These are phyloP conservation scores for Fusarium beomiforme DNA, from an alignment of 2,329 filamentous ascomycete species.

Conservation along the genomic window DNA sequence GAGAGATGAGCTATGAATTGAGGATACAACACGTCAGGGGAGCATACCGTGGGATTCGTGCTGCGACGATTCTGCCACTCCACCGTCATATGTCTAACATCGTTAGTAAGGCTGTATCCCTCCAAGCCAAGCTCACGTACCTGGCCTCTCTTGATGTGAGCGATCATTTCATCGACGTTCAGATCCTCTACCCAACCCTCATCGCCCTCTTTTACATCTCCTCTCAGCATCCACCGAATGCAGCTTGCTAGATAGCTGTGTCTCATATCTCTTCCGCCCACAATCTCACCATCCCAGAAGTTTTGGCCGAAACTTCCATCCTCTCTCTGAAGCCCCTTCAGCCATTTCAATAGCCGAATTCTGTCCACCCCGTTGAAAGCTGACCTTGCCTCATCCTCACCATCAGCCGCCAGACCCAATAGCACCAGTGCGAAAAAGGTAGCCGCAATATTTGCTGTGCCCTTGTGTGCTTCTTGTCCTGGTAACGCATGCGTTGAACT, in stretches of 20 bases:
- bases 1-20: conserved; percentile 13
- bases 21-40: neutral
- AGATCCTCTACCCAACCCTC: conserved; percentile 74
- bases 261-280: conserved; percentile 84
- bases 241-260: conserved; percentile 88
- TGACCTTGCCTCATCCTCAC: conserved; percentile 50
- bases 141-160: conserved; percentile 75
- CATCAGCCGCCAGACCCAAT: conserved; percentile 64
- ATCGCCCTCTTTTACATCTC: conserved; percentile 61
- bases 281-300: conserved; percentile 67
- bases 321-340: conserved; percentile 77
- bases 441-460: conserved; percentile 78
- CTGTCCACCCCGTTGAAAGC: conserved; percentile 74
- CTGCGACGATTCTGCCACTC: conserved; percentile 79
- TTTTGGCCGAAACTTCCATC: conserved; percentile 95
- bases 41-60: conserved; percentile 83
- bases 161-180: conserved; percentile 73
- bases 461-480: conserved; percentile 56
- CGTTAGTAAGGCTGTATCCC: conserved; percentile 1
- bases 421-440: conserved; percentile 88
- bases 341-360: conserved; percentile 75
- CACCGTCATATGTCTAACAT: conserved; percentile 81
- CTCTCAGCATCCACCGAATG: conserved; percentile 83
- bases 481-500: conserved; percentile 71
- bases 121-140: conserved; percentile 28